Conservation (phyloP, 768 basidiomycete species). For the Panaeolus papilionaceus region DNA sequence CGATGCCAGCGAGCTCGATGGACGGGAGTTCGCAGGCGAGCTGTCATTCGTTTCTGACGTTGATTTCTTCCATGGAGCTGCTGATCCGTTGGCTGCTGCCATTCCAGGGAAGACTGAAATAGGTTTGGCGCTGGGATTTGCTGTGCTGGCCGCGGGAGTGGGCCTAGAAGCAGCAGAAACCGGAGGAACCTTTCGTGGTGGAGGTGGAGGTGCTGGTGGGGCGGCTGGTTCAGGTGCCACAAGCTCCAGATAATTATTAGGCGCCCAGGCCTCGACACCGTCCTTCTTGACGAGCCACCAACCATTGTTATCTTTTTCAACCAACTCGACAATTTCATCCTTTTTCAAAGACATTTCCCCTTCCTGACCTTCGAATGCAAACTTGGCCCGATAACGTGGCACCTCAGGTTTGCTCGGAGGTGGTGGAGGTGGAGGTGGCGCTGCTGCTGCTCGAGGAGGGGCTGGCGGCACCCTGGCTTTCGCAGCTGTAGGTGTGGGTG, state of each 20-base stretch:
- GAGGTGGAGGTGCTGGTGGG: slow-evolving; percentile 72
- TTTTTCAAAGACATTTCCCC: slow-evolving; percentile 92
- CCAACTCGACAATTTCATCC: slow-evolving; percentile 90
- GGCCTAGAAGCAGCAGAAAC: slow-evolving; percentile 41
- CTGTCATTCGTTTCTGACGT: slow-evolving; percentile 38
- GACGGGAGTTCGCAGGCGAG: slow-evolving; percentile 54
- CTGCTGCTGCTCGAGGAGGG: slow-evolving; percentile 44
- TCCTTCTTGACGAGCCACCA: slow-evolving; percentile 97
- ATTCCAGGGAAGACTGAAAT: slow-evolving; percentile 85
- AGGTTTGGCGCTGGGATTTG: slow-evolving; percentile 75
- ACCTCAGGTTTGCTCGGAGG: slow-evolving; percentile 68
- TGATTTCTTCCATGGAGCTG: slow-evolving; percentile 77
- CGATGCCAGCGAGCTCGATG: slow-evolving; percentile 53
- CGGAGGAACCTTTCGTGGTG: slow-evolving; percentile 57
- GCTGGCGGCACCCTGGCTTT: slow-evolving; percentile 37
- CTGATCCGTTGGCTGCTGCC: slow-evolving; percentile 68
- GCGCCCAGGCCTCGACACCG: slow-evolving; percentile 91
- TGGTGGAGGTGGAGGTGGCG: slow-evolving; percentile 60
- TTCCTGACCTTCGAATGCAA: slow-evolving; percentile 90
- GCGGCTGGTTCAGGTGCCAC: slow-evolving; percentile 71
- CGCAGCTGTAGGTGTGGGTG: slow-evolving; percentile 28
- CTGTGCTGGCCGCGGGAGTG: slow-evolving; percentile 46
- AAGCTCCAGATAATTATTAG: slow-evolving; percentile 90
- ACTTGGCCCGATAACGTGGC: slow-evolving; percentile 86
- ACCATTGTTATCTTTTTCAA: slow-evolving; percentile 93